Evolutionary conservation across 2,329 filamentous ascomycete genomes (phyloP).

Genomic region (Alternaria sp.): DNA sequence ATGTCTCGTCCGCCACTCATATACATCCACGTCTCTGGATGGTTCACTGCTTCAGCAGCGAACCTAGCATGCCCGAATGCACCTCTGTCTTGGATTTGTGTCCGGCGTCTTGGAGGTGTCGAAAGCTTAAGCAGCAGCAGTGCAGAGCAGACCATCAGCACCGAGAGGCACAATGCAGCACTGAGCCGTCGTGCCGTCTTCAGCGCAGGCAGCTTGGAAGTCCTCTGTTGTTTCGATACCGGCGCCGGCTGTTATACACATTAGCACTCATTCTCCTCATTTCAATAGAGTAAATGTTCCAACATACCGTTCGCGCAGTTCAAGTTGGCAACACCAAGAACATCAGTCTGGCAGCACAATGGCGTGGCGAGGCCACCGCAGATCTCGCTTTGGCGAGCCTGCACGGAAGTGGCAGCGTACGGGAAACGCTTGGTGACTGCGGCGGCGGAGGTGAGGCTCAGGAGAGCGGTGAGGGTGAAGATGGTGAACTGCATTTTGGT

Average conservation of each 20-base stretch:
- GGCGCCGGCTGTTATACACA: conserved; percentile 8
- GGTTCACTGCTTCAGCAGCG: neutral
- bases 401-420: neutral
- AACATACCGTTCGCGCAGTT: conserved; percentile 27
- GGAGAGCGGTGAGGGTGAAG: conserved; percentile 15
- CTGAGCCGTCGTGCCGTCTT: conserved; percentile 20
- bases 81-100: neutral
- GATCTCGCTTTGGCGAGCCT: conserved; percentile 13
- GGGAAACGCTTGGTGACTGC: conserved; percentile 6
- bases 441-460: conserved; percentile 18
- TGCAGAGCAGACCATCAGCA: conserved; percentile 23
- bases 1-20: neutral
- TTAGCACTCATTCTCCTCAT: neutral
- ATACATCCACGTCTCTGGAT: neutral
- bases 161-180: conserved; percentile 26
- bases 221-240: conserved; percentile 13
- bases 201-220: conserved; percentile 21
- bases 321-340: conserved; percentile 22
- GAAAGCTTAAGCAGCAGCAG: conserved; percentile 16
- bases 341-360: conserved; percentile 26
- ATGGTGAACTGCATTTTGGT: conserved; percentile 20
- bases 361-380: conserved; percentile 21
- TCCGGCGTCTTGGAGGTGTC: too few species aligned
- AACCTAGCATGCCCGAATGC: neutral
- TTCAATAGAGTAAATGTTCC: too few species aligned